Base-by-base conservation (phyloP, 106 monocot species). In the Acorus calamus region DNA sequence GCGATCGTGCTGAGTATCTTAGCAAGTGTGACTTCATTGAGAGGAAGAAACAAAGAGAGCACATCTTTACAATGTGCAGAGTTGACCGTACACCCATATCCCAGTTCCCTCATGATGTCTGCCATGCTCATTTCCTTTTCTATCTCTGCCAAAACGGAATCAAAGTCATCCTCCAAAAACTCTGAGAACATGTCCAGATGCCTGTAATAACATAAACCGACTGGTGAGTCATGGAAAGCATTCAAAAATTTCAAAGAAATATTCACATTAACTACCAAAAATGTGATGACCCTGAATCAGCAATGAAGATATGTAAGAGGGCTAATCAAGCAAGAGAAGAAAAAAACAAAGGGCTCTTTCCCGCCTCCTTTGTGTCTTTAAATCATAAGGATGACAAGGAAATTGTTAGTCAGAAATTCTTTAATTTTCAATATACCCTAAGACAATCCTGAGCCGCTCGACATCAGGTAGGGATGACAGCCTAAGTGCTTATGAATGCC, bases 61-160 rank as follows among this genome's bases (percentile, higher is more conserved):
- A 85, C 77, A 51, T 88, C 84, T 71, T 74, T 85, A 71, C 88
- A 98, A 55, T 79, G 91, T 55, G 80, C 61, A 62, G 56, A 50
- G 8, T 72, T 83, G 56, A 62, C 50, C 11, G 91, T 88, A 67
- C 96, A 98, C 9, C 77, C 81, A 79, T 98, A 98, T 2, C 96
- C 96, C 50, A 98, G 61, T 69, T 98, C 96, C 56, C 60, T 74
- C 46, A 98, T 72, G 12, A 88, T 77, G 66, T 92, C 87, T 71
- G 83, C 75, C 81, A 92, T 81, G 74, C 74, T 86, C 63, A 83
- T 88, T 73, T 91, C 83, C 61, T 73, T 81, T 69, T 83, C 85
- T 58, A 88, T 91, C 69, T 92, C 91, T 13, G 77, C 80, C 50
- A 92, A 57, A 76, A 88, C 72, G 52, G 78, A 60, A 59, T 91